Evolutionary conservation across 1,139 yeast species (phyloP).

Genomic region (Yamadazyma blattariae): DNA sequence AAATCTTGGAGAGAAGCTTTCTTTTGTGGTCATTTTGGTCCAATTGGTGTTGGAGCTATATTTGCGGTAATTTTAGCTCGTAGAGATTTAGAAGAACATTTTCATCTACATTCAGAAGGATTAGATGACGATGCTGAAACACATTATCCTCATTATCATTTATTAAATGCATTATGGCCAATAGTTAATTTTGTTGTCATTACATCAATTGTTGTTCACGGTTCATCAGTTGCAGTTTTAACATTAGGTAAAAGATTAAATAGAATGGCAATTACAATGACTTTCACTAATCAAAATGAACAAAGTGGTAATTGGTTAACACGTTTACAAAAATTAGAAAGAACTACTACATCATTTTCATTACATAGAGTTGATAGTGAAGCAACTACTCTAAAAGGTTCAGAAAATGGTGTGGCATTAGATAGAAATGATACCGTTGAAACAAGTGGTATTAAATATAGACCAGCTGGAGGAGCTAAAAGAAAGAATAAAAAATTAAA

Average conservation of each 20-base stretch:
- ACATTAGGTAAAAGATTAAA: constrained; percentile 86
- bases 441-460: constrained; percentile 66
- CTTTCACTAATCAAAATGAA: constrained; percentile 74
- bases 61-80: constrained; percentile 87
- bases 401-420: constrained; percentile 14
- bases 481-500: constrained; percentile 41
- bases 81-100: constrained; percentile 64
- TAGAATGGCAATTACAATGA: constrained; percentile 90
- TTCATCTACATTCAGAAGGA: constrained; percentile 20
- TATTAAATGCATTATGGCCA: constrained; percentile 86
- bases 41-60: constrained; percentile 96
- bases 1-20: constrained; percentile 94
- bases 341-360: constrained; percentile 71
- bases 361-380: constrained; percentile 77
- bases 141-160: constrained; percentile 59
- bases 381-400: constrained; percentile 19
- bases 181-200: constrained; percentile 80
- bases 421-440: constrained; percentile 42
- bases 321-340: constrained; percentile 78
- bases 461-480: constrained; percentile 78
- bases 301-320: constrained; percentile 75
- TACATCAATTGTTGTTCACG: constrained; percentile 89
- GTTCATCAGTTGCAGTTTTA: constrained; percentile 93
- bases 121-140: constrained; percentile 56
- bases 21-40: constrained; percentile 97